Conservation (phyloP, 1,139 yeast genomes). For the Pichia sp. region DNA sequence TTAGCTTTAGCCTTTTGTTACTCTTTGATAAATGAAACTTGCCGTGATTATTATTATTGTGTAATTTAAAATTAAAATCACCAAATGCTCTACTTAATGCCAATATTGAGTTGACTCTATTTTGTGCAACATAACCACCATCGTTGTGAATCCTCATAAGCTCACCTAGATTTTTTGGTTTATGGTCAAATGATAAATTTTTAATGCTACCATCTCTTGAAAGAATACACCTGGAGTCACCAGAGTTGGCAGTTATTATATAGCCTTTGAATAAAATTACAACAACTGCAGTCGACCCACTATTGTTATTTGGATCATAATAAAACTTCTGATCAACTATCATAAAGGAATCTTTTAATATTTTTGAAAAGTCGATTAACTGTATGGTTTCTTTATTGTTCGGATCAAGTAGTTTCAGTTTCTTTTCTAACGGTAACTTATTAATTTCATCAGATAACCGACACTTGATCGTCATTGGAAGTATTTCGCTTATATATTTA, state of each 20-base stretch:
- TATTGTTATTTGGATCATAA: conserved; percentile 36
- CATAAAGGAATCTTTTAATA: conserved; percentile 51
- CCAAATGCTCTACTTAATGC: conserved; percentile 76
- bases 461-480: conserved; percentile 26
- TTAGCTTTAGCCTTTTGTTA: conserved; percentile 31
- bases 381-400: conserved; percentile 15
- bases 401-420: conserved; percentile 13
- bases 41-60: conserved; percentile 28
- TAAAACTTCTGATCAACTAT: conserved; percentile 51
- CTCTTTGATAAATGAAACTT: conserved; percentile 23
- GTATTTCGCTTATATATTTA: conserved; percentile 42
- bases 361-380: conserved; percentile 26
- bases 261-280: conserved; percentile 47
- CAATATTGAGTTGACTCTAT: conserved; percentile 65
- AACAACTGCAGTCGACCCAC: conserved; percentile 68
- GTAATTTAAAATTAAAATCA: conserved; percentile 55
- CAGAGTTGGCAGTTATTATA: conserved; percentile 59
- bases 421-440: conserved; percentile 15
- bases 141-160: conserved; percentile 64
- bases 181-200: conserved; percentile 66
- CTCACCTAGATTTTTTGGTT: conserved; percentile 72
- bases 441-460: conserved; percentile 16
- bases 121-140: conserved; percentile 63
- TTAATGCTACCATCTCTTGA: conserved; percentile 50
- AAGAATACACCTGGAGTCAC: conserved; percentile 65